Evolutionary conservation across 179 eudicot species (phyloP), one percentile per base, ranked within the genome.

Genomic region (Nepenthes alata): DNA sequence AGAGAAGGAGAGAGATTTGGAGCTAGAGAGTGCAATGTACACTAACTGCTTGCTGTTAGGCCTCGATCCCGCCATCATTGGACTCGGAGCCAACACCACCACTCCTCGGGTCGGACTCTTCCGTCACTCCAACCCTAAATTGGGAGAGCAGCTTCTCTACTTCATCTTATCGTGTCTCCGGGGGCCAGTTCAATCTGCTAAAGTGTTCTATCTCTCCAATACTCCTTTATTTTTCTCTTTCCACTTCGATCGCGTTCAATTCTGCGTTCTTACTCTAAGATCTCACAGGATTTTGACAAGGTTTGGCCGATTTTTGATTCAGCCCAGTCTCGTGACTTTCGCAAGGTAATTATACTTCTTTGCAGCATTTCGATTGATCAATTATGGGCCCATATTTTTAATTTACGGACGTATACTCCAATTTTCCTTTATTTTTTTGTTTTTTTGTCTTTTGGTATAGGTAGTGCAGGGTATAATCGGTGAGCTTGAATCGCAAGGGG

Each of bases 271-370:
- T n/a, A 76, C 14, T 36, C 12, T 58, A 64, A 60, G 75, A 56
- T 69, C 64, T 58, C 14, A 16, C 78, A 91, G 98, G 97, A 93
- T 71, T 93, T 93, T 50, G 98, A 93, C 71, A 89, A 82, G 70
- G 98, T 93, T 38, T 89, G 98, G 98, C 98, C 98, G 59, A 93
- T 93, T 79, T 93, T 93, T 47, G 97, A 89, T 81, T 90, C 98
- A 1, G 95, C 98, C 4, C 98, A 93, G 77, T 93, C 98, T 37
- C 85, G 98, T 5, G 98, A 93, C 77, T 93, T 93, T 53, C 83
- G 98, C 13, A 93, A 93, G 98, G 97, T 93, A 58, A 49, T 35
- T 61, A 2, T 12, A 7, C 13, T 47, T 57, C 34, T 55, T 1
- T 36, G 5, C 25, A 12, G 0, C 6, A 5, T 41, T 47, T 13